Evolutionary conservation across 371 early-diverging fungal species (phyloP), one percentile per base, ranked within the genome.

Genomic region (Phascolomyces articulosus): DNA sequence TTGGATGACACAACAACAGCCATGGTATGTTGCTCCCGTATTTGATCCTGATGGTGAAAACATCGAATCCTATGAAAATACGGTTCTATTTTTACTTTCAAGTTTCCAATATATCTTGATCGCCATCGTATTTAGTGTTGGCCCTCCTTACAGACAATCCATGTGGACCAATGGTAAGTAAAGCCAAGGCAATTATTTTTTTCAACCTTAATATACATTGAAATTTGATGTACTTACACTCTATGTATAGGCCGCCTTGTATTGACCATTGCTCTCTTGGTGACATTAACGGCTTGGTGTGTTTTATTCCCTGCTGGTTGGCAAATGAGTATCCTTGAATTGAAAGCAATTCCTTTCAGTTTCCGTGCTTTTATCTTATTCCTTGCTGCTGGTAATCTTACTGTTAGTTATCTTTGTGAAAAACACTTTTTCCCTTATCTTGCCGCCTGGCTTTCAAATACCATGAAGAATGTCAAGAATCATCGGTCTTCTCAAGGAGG

Each of bases 41-140:
- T 81, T 84, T 40, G 85, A 91, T 63, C 88, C 91, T 4, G 87
- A 92, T 40, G 86, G 87, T 15, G 82, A 90, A 70, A 84, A 88
- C 49, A 91, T 95, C 51, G 65, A 66, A 44, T 87, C 92, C 62
- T 89, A 78, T 57, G 98, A 98, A 71, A 96, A 97, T 75, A 93
- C 96, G 6, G 89, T 85, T 4, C 80, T 99, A 56, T 99, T 98
- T 73, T 66, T 95, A 60, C 48, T 94, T 7, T 93, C 95, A 18
- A 90, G 91, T 60, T 99, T 89, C 74, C 97, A 96, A 79, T 99
- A 99, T 77, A 82, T 98, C 24, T 75, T 91, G 9, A 87, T 93
- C 16, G 98, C 96, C 1, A 81, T 92, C 27, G 94, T 96, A 21
- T 96, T 96, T 67, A 95, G 93, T 75, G 93, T 93, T 3, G 99